Evolutionary conservation across 2,329 filamentous ascomycete genomes (phyloP).

Genomic region (Neurospora crassa): DNA sequence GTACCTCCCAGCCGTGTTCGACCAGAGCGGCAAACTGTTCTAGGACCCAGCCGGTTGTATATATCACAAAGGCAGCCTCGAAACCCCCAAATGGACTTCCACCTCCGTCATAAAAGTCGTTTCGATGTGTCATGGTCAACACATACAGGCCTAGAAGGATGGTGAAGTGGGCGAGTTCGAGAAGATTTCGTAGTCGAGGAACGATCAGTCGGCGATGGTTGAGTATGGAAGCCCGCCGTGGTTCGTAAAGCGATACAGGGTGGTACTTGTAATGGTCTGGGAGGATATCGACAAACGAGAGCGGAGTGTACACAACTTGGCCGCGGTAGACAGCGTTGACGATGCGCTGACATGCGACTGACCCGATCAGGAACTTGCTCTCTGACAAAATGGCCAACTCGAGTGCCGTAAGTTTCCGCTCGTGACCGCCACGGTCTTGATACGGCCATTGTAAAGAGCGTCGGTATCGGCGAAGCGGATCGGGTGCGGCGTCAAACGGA

Average conservation of each 20-base stretch:
- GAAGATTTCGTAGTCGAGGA: constrained; percentile 54
- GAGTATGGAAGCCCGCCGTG: constrained; percentile 52
- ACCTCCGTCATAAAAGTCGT: constrained; percentile 19
- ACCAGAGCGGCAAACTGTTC: constrained; percentile 56
- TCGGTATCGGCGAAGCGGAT: constrained; percentile 43
- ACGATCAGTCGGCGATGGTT: constrained; percentile 67
- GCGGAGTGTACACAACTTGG: constrained; percentile 60
- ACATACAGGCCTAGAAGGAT: constrained; percentile 53
- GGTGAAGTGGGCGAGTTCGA: constrained; percentile 58
- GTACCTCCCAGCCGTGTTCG: constrained; percentile 58
- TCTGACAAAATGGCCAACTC: constrained; percentile 65
- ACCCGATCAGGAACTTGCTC: constrained; percentile 57
- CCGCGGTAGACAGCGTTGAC: constrained; percentile 63
- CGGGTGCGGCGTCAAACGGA: constrained; percentile 60
- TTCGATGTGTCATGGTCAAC: constrained; percentile 48
- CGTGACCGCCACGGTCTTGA: constrained; percentile 29
- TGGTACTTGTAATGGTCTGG: constrained; percentile 66
- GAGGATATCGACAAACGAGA: constrained; percentile 61
- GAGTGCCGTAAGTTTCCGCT: constrained; percentile 54
- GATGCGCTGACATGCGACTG: constrained; percentile 58
- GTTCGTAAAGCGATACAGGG: constrained; percentile 61
- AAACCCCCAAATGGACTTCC: constrained; percentile 26
- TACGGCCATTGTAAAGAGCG: constrained; percentile 30
- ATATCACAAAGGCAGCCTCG: constrained; percentile 54
- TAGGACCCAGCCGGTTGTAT: constrained; percentile 57